Percentiles rank a stretch among this genome's conserved stretches.
Conservation (phyloP, 345 rosid species). For the Schrenkiella parvula region DNA sequence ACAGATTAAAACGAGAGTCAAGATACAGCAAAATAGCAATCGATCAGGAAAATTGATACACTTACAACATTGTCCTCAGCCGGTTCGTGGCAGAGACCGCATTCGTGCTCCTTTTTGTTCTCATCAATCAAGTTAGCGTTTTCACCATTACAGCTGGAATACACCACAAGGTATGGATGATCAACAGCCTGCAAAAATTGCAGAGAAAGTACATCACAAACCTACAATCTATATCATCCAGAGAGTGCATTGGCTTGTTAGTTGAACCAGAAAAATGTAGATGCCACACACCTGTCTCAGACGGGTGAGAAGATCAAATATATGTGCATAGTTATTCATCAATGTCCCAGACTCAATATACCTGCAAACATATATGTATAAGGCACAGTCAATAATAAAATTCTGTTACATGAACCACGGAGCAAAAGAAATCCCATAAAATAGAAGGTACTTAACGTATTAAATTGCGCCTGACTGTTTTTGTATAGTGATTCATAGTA, state of each 20-base stretch:
- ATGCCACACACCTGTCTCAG: slow-evolving; percentile 71
- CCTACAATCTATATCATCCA: neutral
- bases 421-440: slow-evolving; percentile 2
- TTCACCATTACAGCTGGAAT: slow-evolving; percentile 52
- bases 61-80: slow-evolving; percentile 82
- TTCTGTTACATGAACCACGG: slow-evolving; percentile 6
- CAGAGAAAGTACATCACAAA: slow-evolving; percentile 23
- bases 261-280: slow-evolving; percentile 9
- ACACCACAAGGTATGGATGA: slow-evolving; percentile 94
- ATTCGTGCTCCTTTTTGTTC: slow-evolving; percentile 43
- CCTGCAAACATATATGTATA: slow-evolving; percentile 42
- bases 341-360: slow-evolving; percentile 80
- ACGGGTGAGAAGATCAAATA: slow-evolving; percentile 95
- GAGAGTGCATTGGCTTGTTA: neutral
- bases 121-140: slow-evolving; percentile 31
- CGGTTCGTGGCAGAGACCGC: slow-evolving; percentile 78
- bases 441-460: slow-evolving; percentile 51
- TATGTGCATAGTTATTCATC: slow-evolving; percentile 92
- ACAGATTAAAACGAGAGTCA: neutral
- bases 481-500: slow-evolving; percentile 77
- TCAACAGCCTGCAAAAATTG: slow-evolving; percentile 77
- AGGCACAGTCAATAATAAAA: neutral
- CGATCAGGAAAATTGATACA: neutral
- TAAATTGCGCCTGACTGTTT: slow-evolving; percentile 86
- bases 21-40: neutral